phyloP scores from a whole-genome alignment of 352 stramenopile genomes.

The Phytophthora cryptogea region DNA sequence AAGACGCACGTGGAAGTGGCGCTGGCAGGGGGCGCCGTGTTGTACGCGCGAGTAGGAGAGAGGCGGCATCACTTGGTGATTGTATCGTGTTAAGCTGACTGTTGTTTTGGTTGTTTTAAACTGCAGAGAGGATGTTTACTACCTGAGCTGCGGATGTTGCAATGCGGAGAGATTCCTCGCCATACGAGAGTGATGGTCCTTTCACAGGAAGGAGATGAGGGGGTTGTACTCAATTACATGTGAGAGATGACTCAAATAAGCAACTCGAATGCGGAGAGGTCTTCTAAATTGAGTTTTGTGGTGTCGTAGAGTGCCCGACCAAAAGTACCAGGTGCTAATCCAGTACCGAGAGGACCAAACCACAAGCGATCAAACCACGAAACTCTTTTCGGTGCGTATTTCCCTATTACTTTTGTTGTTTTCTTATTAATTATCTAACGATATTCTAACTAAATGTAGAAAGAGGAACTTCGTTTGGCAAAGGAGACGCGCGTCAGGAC shows the following conservation, averaged over 20 bases:
- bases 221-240: slow-evolving; percentile 35
- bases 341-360: background rate
- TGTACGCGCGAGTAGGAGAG: slow-evolving; percentile 57
- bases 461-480: slow-evolving; percentile 34
- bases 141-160: slow-evolving; percentile 70
- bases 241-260: slow-evolving; percentile 1
- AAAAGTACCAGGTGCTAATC: slow-evolving; percentile 37
- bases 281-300: background rate
- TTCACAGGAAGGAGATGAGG: background rate
- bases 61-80: slow-evolving; percentile 1
- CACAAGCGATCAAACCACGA: slow-evolving; percentile 10
- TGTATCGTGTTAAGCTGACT: background rate
- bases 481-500: slow-evolving; percentile 33
- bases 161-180: slow-evolving; percentile 67
- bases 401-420: background rate
- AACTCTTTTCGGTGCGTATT: slow-evolving; percentile 45
- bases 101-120: background rate
- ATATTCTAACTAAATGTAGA: slow-evolving; percentile 9
- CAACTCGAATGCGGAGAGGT: background rate
- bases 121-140: slow-evolving; percentile 56
- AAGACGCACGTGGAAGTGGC: slow-evolving; percentile 60
- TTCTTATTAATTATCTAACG: background rate
- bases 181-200: slow-evolving; percentile 46
- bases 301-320: slow-evolving; percentile 26
- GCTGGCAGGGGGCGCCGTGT: slow-evolving; percentile 50